These are phyloP conservation scores for Chlorella sp. DNA, from an alignment of 139 green algal genomes.

Conservation along the genomic window DNA sequence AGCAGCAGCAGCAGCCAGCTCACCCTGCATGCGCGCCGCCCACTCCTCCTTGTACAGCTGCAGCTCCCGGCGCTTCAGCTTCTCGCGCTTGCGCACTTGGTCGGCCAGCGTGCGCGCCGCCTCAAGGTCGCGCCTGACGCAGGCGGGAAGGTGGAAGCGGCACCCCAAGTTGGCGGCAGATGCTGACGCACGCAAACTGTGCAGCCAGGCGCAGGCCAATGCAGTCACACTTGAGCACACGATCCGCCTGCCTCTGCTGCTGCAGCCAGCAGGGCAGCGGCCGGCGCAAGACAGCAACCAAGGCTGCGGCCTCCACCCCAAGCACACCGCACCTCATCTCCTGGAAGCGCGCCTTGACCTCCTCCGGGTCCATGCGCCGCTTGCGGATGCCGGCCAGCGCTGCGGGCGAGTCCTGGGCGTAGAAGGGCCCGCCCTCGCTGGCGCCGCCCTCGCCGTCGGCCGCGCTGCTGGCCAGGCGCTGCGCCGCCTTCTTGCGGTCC, in stretches of 20 bases:
- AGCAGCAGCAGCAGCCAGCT: neutral
- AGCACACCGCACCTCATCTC: constrained; percentile 20
- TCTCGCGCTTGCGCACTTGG: constrained; percentile 54
- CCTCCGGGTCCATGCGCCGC: constrained; percentile 40
- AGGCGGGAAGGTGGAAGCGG: neutral
- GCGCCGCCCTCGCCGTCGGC: constrained; percentile 16
- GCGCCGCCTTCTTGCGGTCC: constrained; percentile 32
- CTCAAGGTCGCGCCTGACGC: constrained; percentile 50
- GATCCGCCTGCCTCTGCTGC: too few species aligned
- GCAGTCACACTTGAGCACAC: too few species aligned
- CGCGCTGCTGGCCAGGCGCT: constrained; percentile 1
- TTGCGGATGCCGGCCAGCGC: constrained; percentile 37
- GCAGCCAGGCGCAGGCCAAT: neutral
- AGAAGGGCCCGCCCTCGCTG: constrained; percentile 38
- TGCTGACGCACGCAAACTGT: too few species aligned
- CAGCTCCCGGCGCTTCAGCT: constrained; percentile 51
- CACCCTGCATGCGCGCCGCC: constrained; percentile 34
- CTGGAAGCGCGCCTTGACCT: constrained; percentile 39
- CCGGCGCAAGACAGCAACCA: neutral
- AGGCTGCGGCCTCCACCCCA: neutral
- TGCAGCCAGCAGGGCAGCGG: neutral
- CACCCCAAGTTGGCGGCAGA: too few species aligned
- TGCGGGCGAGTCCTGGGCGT: constrained; percentile 36
- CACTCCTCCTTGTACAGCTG: constrained; percentile 44
- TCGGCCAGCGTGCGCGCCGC: constrained; percentile 53